Percentiles rank a stretch among this genome's conserved stretches.
Evolutionary conservation across 306 rosid genomes (phyloP).

Genomic region (Malus orientalis): DNA sequence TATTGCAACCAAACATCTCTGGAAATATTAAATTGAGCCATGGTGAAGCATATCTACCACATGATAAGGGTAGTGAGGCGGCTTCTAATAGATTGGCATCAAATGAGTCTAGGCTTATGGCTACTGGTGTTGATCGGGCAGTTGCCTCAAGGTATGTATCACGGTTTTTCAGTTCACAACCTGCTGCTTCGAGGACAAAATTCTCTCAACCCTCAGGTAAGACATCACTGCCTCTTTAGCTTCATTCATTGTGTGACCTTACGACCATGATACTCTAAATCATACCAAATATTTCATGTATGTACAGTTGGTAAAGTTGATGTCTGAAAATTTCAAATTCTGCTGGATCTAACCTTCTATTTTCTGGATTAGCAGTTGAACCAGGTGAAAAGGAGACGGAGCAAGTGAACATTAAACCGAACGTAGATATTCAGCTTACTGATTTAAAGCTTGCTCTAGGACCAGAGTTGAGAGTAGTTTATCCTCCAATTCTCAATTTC

Average conservation of each 20-base stretch:
- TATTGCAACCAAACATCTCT: conserved; percentile 81
- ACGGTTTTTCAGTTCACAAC: conserved; percentile 62
- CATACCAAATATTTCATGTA: not conserved
- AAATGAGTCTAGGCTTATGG: conserved; percentile 50
- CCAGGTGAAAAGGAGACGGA: conserved; percentile 53
- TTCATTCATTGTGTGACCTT: not conserved
- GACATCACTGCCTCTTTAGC: conserved; percentile 7
- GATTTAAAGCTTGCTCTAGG: conserved; percentile 85
- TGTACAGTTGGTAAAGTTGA: not conserved
- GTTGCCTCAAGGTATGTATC: conserved; percentile 80
- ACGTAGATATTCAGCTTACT: conserved; percentile 53
- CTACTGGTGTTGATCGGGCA: conserved; percentile 49
- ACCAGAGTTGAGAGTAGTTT: conserved; percentile 84
- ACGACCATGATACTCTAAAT: not conserved
- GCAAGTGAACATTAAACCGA: conserved; percentile 52
- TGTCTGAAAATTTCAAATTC: conserved; percentile 3
- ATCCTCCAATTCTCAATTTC: conserved; percentile 80
- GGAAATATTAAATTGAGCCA: conserved; percentile 83
- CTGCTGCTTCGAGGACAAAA: conserved; percentile 42
- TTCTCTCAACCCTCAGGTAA: conserved; percentile 62
- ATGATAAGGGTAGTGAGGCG: conserved; percentile 77
- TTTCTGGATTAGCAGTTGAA: conserved; percentile 34
- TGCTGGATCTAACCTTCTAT: not conserved
- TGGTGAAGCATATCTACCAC: conserved; percentile 96
- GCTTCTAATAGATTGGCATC: conserved; percentile 60